Conservation (phyloP, 2,329 filamentous ascomycete species). For the Pseudogymnoascus sp. region DNA sequence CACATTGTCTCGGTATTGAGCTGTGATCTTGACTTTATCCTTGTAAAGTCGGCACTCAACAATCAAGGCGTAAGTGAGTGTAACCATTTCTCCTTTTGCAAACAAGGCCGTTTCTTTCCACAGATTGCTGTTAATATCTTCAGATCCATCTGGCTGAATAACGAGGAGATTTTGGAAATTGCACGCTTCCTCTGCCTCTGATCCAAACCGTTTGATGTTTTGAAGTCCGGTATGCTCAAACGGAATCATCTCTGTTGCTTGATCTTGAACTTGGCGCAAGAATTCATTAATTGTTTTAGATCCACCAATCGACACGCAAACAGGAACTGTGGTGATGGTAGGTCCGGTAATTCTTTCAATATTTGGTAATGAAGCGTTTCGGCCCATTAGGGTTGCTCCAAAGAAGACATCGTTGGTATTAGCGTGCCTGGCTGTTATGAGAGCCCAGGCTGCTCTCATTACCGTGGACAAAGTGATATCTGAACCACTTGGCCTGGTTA, state of each 20-base stretch:
- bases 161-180: slow-evolving; percentile 20
- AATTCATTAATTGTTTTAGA: not conserved
- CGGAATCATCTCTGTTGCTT: slow-evolving; percentile 40
- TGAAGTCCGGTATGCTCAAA: slow-evolving; percentile 38
- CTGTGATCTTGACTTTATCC: not conserved
- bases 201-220: slow-evolving; percentile 16
- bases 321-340: slow-evolving; percentile 35
- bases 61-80: slow-evolving; percentile 10
- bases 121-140: not conserved
- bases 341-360: slow-evolving; percentile 36
- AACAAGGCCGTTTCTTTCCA: not conserved
- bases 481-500: not conserved
- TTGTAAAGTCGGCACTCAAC: not conserved
- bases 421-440: slow-evolving; percentile 30
- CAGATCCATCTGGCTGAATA: slow-evolving; percentile 15
- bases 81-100: not conserved
- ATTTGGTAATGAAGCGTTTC: slow-evolving; percentile 30
- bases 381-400: slow-evolving; percentile 34
- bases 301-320: slow-evolving; percentile 22
- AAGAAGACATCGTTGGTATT: slow-evolving; percentile 32
- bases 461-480: slow-evolving; percentile 23
- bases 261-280: slow-evolving; percentile 12
- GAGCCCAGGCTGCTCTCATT: slow-evolving; percentile 34
- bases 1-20: not conserved
- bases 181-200: slow-evolving; percentile 14